These are phyloP conservation scores for Puya raimondii DNA, from an alignment of 176 grass and related monocot species.

Conservation along the genomic window DNA sequence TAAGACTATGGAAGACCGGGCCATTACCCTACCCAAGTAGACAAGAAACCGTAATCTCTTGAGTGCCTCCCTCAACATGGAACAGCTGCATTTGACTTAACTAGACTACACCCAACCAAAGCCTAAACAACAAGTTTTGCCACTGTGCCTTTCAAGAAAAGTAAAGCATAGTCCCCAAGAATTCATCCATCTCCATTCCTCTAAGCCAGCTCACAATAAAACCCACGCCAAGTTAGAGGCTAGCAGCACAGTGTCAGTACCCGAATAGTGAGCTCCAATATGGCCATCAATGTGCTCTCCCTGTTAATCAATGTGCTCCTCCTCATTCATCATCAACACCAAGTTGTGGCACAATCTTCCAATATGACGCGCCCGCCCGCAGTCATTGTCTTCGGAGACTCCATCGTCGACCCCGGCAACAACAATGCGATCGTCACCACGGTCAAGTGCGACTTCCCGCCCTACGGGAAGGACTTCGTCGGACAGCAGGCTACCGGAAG, in stretches of 20 bases:
- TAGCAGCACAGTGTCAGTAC: neutral
- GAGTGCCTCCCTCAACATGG: neutral
- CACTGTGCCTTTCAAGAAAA: neutral
- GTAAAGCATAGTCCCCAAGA: neutral
- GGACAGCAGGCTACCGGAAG: constrained; percentile 37
- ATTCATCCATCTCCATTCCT: neutral
- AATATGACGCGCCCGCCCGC: constrained; percentile 17
- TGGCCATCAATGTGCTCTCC: neutral
- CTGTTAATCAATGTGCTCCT: neutral
- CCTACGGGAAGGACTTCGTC: constrained; percentile 51
- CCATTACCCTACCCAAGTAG: too few species aligned
- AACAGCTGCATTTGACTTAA: neutral
- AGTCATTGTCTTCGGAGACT: constrained; percentile 65
- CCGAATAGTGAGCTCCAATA: neutral
- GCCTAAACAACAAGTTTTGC: neutral
- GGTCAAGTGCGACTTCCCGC: constrained; percentile 49
- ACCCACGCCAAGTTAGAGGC: neutral
- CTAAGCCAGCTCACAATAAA: neutral
- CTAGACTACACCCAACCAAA: neutral
- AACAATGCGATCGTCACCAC: constrained; percentile 56
- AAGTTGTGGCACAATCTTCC: neutral
- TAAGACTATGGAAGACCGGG: too few species aligned
- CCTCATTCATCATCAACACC: neutral
- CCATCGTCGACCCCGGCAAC: constrained; percentile 60
- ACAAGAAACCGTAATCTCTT: too few species aligned